Evolutionary conservation across 345 rosid species (phyloP), one percentile per base, ranked within the genome.

Genomic region (Salix exigua): DNA sequence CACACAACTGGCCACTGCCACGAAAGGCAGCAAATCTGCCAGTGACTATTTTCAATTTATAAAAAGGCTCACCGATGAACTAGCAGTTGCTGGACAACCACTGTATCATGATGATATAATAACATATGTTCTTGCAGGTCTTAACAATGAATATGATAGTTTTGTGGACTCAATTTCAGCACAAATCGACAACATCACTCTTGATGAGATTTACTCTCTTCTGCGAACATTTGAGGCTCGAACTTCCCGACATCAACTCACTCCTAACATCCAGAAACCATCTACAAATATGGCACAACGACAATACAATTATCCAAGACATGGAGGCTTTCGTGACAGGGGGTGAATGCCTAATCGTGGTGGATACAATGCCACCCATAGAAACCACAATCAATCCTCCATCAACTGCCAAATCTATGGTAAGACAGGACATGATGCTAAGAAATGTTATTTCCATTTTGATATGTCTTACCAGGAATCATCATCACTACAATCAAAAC

Each of bases 31-130:
- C 19, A 5, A 17, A 0, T 16, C 7, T 0, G 2, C 21, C 1
- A 50, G 2, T 1, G 8, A 17, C 0, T 50, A 50, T 0, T 50
- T 50, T 0, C 18, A 50, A 0, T 17, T 5, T 0, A 5, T 50
- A 0, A 50, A 50, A 50, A 50, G 21, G 1, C 55, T 50, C 2
- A 17, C 21, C 0, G 21, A 50, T 50, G 21, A 50, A 6, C 5
- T 50, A 1, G 55, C 7, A 0, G 8, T 17, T 5, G 8, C 1
- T 50, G 7, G 55, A 4, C 2, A 50, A 16, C 55, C 21, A 0
- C 2, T 50, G 0, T 8, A 2, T 8, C 44, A 40, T 40, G 44
- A 40, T 40, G 44, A 40, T 40, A 40, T 40, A 8, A 9, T 9
- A 40, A 40, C 12, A 40, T 40, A 40, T 40, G 2, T 38, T 38